Percentiles rank a stretch among this genome's conserved stretches.
phyloP scores from a whole-genome alignment of 2,329 filamentous ascomycete genomes.

The Pseudogymnoascus sp. region DNA sequence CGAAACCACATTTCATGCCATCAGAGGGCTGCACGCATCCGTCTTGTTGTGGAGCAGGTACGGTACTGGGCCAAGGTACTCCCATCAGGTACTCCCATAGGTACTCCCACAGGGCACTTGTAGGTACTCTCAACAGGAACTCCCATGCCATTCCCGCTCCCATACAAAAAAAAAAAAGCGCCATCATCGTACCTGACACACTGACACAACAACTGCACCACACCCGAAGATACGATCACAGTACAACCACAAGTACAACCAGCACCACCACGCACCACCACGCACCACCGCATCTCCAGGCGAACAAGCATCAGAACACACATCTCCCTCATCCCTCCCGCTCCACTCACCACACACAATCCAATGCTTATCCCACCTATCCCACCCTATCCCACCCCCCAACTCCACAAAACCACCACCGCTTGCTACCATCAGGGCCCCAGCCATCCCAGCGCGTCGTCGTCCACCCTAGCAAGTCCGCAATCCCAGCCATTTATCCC shows the following conservation, averaged over 20 bases:
- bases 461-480: not conserved
- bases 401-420: not conserved
- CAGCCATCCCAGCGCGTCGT: not conserved
- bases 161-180: not conserved
- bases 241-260: not conserved
- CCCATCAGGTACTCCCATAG: not conserved
- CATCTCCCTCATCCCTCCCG: not conserved
- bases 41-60: not conserved
- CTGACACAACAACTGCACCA: not conserved
- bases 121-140: not conserved
- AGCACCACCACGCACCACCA: not conserved
- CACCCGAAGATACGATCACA: not conserved
- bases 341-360: not conserved
- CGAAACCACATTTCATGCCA: conserved; percentile 7
- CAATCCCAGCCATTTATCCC: not conserved
- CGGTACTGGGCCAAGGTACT: not conserved
- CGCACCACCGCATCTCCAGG: not conserved
- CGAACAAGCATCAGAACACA: not conserved
- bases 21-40: conserved; percentile 3
- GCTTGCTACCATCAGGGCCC: not conserved
- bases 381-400: not conserved
- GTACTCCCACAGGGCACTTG: not conserved
- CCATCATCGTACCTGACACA: not conserved
- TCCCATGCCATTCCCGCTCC: not conserved
- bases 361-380: not conserved